These are phyloP conservation scores for Cladosporium sp. DNA, from an alignment of 2,329 filamentous ascomycete species.

Conservation along the genomic window DNA sequence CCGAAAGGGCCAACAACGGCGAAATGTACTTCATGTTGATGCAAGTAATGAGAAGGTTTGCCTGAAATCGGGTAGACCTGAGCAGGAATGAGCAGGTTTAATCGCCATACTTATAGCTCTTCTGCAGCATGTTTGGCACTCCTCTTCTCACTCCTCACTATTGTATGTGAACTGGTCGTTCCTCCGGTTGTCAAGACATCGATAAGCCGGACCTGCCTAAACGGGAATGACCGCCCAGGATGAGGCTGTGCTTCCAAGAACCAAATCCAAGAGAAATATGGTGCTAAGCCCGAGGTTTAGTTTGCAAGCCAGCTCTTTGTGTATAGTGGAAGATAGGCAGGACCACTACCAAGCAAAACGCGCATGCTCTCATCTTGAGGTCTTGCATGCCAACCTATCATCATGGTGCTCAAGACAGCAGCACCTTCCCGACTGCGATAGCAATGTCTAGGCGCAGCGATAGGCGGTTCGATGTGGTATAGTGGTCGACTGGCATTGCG, in stretches of 20 bases:
- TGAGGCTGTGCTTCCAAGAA: conserved; percentile 8
- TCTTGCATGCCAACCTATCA: background rate
- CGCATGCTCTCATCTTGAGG: background rate
- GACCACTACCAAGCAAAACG: background rate
- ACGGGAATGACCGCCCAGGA: conserved; percentile 17
- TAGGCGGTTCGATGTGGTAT: background rate
- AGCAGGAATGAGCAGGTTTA: background rate
- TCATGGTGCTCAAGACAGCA: background rate
- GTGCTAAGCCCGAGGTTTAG: conserved; percentile 14
- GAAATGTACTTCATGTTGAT: conserved; percentile 22
- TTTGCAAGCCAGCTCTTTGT: background rate
- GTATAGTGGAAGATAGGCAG: background rate
- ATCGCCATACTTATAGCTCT: conserved; percentile 2
- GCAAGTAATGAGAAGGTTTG: conserved; percentile 3
- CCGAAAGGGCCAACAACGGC: conserved; percentile 21
- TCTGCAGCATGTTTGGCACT: background rate
- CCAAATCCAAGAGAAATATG: background rate
- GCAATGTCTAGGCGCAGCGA: conserved; percentile 5
- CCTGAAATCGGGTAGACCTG: background rate
- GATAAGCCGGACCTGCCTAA: conserved; percentile 16
- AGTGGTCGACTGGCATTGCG: background rate
- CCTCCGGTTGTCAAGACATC: conserved; percentile 8
- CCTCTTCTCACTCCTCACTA: background rate
- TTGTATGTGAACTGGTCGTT: background rate
- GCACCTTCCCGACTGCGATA: conserved; percentile 4